Conservation (phyloP, 2,329 filamentous ascomycete genomes). For the Colletotrichum lentis region DNA sequence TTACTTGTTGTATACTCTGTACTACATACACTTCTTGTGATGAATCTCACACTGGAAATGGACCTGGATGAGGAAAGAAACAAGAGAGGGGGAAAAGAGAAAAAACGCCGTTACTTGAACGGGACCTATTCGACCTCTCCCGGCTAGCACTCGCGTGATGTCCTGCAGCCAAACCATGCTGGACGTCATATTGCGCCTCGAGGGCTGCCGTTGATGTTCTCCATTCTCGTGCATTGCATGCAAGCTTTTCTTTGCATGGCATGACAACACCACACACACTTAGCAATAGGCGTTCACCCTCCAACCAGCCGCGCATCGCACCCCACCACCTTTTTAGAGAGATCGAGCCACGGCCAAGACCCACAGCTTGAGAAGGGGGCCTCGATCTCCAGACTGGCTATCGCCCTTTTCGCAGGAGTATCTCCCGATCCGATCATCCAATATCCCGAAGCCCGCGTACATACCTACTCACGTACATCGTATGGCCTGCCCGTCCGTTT, state of each 20-base stretch:
- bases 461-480: neutral
- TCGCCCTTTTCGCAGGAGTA: neutral
- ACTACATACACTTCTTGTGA: neutral
- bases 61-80: neutral
- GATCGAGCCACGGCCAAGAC: neutral
- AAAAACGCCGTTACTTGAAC: neutral
- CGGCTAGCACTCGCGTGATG: conserved; percentile 32
- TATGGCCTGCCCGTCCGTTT: neutral
- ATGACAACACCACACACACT: neutral
- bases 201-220: conserved; percentile 27
- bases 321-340: neutral
- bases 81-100: neutral
- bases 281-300: neutral
- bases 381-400: neutral
- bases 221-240: conserved; percentile 35
- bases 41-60: neutral
- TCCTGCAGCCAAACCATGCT: conserved; percentile 24
- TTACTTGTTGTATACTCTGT: neutral
- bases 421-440: neutral
- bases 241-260: conserved; percentile 23
- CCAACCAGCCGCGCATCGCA: neutral
- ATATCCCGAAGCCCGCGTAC: too few relatives aligned
- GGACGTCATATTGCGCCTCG: conserved; percentile 32
- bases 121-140: conserved; percentile 8
- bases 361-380: neutral